Conservation (phyloP, 495 filamentous ascomycete species). For the Daldinia loculata region DNA sequence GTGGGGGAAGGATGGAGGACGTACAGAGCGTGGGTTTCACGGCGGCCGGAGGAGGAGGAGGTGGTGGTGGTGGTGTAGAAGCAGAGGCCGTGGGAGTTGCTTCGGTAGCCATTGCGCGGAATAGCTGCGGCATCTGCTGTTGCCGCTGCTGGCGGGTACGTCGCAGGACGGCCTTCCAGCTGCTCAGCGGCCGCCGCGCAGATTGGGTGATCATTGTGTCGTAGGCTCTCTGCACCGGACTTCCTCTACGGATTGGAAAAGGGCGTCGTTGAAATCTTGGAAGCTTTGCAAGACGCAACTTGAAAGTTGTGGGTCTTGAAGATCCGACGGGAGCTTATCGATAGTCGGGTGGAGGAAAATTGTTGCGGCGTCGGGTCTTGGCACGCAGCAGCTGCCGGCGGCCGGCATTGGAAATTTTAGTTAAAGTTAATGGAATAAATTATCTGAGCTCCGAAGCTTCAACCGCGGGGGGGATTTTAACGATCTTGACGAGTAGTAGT, state of each 20-base stretch:
- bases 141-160: slow-evolving; percentile 54
- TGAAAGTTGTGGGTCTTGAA: slow-evolving; percentile 9
- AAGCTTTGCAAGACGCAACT: background rate
- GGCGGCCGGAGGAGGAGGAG: slow-evolving; percentile 13
- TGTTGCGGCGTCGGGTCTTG: slow-evolving; percentile 32
- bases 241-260: background rate
- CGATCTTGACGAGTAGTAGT: background rate
- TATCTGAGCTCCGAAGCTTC: background rate
- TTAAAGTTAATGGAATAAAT: background rate
- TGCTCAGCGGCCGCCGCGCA: slow-evolving; percentile 71
- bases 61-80: slow-evolving; percentile 31
- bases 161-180: slow-evolving; percentile 67
- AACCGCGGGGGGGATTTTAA: background rate
- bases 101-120: slow-evolving; percentile 50
- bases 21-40: slow-evolving; percentile 20
- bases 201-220: slow-evolving; percentile 66
- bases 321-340: slow-evolving; percentile 17
- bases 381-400: slow-evolving; percentile 2
- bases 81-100: slow-evolving; percentile 30
- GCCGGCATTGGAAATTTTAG: slow-evolving; percentile 34
- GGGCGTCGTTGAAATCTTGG: slow-evolving; percentile 21
- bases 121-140: slow-evolving; percentile 38
- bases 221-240: background rate
- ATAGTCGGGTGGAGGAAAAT: slow-evolving; percentile 36
- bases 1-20: slow-evolving; percentile 1